Evolutionary conservation across 306 rosid species (phyloP), one percentile per base, ranked within the genome.

Genomic region (Cucurbita pepo): DNA sequence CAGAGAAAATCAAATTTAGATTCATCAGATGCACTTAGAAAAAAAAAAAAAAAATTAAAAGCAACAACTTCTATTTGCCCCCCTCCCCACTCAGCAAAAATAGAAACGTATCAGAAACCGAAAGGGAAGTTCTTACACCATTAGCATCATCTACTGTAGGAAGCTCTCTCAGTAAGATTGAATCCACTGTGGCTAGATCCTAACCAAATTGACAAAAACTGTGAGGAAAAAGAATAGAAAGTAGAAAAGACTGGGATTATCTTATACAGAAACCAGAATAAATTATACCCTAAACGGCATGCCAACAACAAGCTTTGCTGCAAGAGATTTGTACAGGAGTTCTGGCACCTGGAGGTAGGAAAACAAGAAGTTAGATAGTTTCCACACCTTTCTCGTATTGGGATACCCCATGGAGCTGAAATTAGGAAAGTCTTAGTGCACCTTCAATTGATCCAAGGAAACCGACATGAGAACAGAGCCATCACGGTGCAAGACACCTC

Each of bases 161-260:
- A 81, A 91, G 95, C 77, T 94, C 90, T 79, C 96, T 85, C 81
- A 94, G 69, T 72, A 94, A 86, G 78, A 94, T 91, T 45, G 99
- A 91, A 81, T 94, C 99, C 13, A 86, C 99, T 45, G 97, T 94
- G 12, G 99, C 99, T 79, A 94, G 92, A 88, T 94, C 99, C 99
- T 94, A 85, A 77, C 38, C 73, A 69, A 61, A 59, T 84, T 67
- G 77, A 62, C 19, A 57, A 79, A 74, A 69, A 74, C 52, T 11
- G 54, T 53, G 53, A 61, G 41, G 40, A 50, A 59, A 75, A 43
- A 44, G 67, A 44, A 83, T 75, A 77, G 43, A 67, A 69, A 72
- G 81, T 77, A 67, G 40, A 67, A 56, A 72, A 37, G 30, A 14
- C 7, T 36, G 34, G 37, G 37, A 64, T 10, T 64, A 41, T 36